Evolutionary conservation across 169 alveolate species (phyloP).

Genomic region (Plasmodium vinckei): DNA sequence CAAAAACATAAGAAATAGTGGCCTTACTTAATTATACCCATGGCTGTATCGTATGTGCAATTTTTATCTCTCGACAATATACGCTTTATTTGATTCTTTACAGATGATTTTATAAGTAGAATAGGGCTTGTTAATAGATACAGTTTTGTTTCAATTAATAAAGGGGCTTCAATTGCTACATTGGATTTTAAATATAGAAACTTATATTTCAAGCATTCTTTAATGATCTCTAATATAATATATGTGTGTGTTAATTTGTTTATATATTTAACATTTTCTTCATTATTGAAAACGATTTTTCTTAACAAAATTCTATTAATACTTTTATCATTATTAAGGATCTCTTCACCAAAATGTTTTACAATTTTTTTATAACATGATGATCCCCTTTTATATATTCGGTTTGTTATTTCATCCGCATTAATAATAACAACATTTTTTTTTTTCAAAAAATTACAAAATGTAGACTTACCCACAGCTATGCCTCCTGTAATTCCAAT

Average conservation of each 20-base stretch:
- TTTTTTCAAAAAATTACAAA: conserved; percentile 81
- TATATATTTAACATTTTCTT: conserved; percentile 78
- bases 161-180: conserved; percentile 85
- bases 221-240: conserved; percentile 79
- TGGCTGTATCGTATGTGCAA: conserved; percentile 79
- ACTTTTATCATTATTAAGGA: conserved; percentile 79
- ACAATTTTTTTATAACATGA: conserved; percentile 80
- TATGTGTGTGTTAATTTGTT: conserved; percentile 82
- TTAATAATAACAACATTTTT: conserved; percentile 80
- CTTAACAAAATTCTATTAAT: conserved; percentile 82
- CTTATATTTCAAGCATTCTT: conserved; percentile 83
- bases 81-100: conserved; percentile 80
- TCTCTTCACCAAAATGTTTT: conserved; percentile 82
- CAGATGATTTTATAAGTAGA: conserved; percentile 80
- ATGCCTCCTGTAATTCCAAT: conserved; percentile 87
- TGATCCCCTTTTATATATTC: conserved; percentile 82
- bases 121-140: conserved; percentile 82
- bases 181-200: conserved; percentile 71
- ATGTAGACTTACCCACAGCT: conserved; percentile 85
- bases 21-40: conserved; percentile 81
- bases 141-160: conserved; percentile 84
- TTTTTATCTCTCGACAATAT: conserved; percentile 78
- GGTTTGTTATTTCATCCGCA: conserved; percentile 42
- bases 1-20: not conserved
- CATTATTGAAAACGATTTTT: conserved; percentile 83